Base-by-base conservation (phyloP, 176 grass and related monocot genomes). In the Ensete glaucum region DNA sequence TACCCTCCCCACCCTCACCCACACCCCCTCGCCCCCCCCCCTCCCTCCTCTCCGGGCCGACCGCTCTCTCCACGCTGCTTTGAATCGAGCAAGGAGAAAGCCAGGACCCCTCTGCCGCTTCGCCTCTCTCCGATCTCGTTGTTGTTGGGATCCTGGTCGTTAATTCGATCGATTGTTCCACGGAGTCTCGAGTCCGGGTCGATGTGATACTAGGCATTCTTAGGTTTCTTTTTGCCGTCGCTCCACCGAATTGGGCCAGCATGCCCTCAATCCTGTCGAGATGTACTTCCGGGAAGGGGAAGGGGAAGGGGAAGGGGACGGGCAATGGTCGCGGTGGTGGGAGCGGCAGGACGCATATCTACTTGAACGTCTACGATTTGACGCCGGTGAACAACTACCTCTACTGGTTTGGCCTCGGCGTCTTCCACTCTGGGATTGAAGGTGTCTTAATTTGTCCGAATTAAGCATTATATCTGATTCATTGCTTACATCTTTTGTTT, bases 301-400 rank as follows among this genome's bases (percentile, higher is more conserved):
- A 69, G 74, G 56, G 16, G 34, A 43, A 69, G 66, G 66, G 8
- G 25, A 23, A 10, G 25, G 8, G 43, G 74, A 50, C 2, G 52
- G 24, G 52, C 5, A 74, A 64, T 52, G 50, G 70, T 59, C 1
- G 58, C 34, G 20, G 74, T 34, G 74, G 52, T 11, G 43, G n/a
- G 23, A 19, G 23, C 22, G 64, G 12, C 66, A 17, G 24, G 8
- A 75, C 76, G 14, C 72, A 62, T 29, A 56, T 92, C 3, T 98
- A 84, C 79, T 78, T 98, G 70, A 98, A 98, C 80, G 92, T 96
- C 67, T 96, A 96, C 66, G 93, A 97, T 89, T 87, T 97, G 77
- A 88, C 93, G 62, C 83, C 89, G 11, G 81, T 97, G 71, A 97
- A 97, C 73, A 83, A 81, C 76, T 97, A 92, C 77, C 83, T 97